These are phyloP conservation scores for Podila clonocystis DNA, from an alignment of 192 early-diverging fungal genomes.

Conservation along the genomic window DNA sequence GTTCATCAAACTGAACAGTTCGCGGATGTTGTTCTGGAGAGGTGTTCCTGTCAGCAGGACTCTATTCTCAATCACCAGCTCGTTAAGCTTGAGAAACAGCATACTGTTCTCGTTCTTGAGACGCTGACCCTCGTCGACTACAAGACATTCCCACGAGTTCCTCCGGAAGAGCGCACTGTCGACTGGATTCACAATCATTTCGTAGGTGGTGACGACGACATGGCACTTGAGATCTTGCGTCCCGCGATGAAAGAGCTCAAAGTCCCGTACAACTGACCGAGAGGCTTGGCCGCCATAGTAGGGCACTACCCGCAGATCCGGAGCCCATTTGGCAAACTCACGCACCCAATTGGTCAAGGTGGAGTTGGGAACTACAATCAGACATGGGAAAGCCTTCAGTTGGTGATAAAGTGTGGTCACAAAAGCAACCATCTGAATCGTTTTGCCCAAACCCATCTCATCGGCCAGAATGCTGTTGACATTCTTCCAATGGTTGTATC, in stretches of 20 bases:
- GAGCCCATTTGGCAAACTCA: conserved; percentile 80
- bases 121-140: conserved; percentile 84
- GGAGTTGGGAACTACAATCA: conserved; percentile 75
- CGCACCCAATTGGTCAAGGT: conserved; percentile 74
- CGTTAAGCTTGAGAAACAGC: conserved; percentile 64
- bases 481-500: conserved; percentile 71
- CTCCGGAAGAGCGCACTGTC: conserved; percentile 58
- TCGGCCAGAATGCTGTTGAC: conserved; percentile 75
- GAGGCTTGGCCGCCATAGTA: conserved; percentile 61
- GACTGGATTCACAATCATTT: conserved; percentile 57
- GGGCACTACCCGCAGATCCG: conserved; percentile 63
- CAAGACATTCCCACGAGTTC: conserved; percentile 67
- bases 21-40: conserved; percentile 76
- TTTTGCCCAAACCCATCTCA: conserved; percentile 85
- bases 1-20: conserved; percentile 77
- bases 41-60: conserved; percentile 79
- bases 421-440: conserved; percentile 76
- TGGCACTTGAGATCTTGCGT: conserved; percentile 65
- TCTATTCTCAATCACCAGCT: conserved; percentile 59
- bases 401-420: conserved; percentile 57
- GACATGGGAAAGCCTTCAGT: conserved; percentile 64
- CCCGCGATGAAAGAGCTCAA: conserved; percentile 59
- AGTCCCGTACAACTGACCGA: conserved; percentile 58
- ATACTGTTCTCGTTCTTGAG: conserved; percentile 76
- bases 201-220: conserved; percentile 74